Evolutionary conservation across 352 stramenopile species (phyloP), one percentile per base, ranked within the genome.

Genomic region (Thraustochytrium sp.): DNA sequence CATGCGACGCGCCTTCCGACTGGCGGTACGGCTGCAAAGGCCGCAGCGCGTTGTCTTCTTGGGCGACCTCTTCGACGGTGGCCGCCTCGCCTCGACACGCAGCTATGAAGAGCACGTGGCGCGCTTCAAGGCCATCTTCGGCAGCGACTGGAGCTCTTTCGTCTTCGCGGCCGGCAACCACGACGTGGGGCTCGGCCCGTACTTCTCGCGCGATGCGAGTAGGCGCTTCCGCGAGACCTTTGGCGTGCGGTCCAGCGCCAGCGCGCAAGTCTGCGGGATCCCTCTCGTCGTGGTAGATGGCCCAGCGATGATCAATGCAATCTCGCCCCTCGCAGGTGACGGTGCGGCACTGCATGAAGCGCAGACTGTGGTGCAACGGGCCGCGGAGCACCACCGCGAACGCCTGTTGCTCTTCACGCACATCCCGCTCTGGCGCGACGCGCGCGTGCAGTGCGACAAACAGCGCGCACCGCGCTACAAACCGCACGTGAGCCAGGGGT

Each of bases 1-100:
- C 63, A 85, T 82, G 78, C 78, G 78, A 9, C 62, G 63, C 13
- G 49, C 61, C 16, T 85, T 56, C 44, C 34, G 31, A 36, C 68
- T 62, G 2, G 38, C 44, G 9, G 44, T 75, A 4, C 31, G 36
- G 23, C 16, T 31, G 23, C 62, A 75, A 8, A 38, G 13, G 31
- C 62, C 62, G 11, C 4, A 49, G 8, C 5, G 16, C 1, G 62
- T 75, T 1, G 2, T 75, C 23, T 75, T 75, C 11, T 4, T 75
- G 36, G 62, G 62, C 13, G 62, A 75, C 44, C 62, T 75, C 1
- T 75, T 75, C n/a, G 62, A 72, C 40, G 59, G 62, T 26, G 62
- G 62, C 26, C 62, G 62, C 23, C 8, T 55, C 11, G 21, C n/a
- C 4, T 53, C 62, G 37, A 16, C 42, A 5, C 5, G 42, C 42